Conservation (phyloP, 1,284 basidiomycete genomes). For the Tilletia caries region DNA sequence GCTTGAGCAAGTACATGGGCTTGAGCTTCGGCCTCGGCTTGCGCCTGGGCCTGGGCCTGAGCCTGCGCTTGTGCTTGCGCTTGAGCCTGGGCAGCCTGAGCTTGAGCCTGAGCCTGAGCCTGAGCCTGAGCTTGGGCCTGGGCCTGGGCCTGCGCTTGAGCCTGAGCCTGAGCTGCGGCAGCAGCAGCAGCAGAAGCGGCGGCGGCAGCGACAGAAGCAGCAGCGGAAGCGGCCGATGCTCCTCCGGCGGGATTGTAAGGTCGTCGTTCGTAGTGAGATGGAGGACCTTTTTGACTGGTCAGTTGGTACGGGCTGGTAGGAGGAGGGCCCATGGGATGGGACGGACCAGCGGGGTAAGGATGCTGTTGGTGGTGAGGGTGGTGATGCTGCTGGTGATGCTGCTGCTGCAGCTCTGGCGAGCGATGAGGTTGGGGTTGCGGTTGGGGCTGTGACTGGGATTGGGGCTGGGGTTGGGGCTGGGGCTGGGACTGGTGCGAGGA, state of each 20-base stretch:
- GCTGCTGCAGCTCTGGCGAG: conserved; percentile 3
- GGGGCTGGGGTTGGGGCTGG: neutral
- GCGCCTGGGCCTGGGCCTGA: conserved; percentile 7
- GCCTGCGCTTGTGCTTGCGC: neutral
- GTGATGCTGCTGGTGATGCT: neutral
- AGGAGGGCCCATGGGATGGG: conserved; percentile 2
- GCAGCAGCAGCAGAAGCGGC: neutral
- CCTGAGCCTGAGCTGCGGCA: neutral
- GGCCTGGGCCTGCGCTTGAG: neutral
- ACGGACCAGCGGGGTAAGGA: neutral
- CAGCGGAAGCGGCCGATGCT: neutral
- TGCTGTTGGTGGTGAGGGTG: neutral
- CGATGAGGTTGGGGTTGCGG: neutral
- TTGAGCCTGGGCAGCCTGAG: conserved; percentile 26
- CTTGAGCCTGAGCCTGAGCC: conserved; percentile 11
- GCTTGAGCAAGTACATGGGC: conserved; percentile 23
- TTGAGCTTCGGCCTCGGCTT: conserved; percentile 27
- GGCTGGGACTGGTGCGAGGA: neutral
- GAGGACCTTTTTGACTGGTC: neutral
- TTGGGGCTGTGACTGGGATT: neutral
- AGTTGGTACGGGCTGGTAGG: neutral
- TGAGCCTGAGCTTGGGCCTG: neutral
- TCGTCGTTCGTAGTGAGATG: neutral
- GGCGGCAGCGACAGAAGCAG: neutral
- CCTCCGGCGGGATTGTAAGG: neutral